phyloP scores from a whole-genome alignment of 176 grass and related monocot genomes.

The Zoysia japonica region DNA sequence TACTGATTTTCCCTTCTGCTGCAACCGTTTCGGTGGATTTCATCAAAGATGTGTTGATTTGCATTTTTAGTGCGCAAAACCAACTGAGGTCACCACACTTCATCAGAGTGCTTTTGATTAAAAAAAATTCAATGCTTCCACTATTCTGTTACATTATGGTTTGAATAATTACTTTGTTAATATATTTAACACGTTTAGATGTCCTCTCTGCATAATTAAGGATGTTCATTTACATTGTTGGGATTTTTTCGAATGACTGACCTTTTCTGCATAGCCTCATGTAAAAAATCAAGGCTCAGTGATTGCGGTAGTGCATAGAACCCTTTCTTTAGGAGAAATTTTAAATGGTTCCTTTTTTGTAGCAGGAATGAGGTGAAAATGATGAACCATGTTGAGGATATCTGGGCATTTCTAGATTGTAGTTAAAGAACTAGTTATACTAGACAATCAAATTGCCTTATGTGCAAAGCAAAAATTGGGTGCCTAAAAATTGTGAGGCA shows the following conservation, averaged over 20 bases:
- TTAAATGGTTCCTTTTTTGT: not conserved
- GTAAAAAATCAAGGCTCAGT: not conserved
- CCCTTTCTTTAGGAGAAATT: not conserved
- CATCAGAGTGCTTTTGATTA: not conserved
- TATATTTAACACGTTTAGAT: constrained; percentile 4
- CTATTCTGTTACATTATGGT: not conserved
- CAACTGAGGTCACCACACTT: not conserved
- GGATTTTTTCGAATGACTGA: not conserved
- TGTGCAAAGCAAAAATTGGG: not conserved
- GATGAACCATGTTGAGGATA: not conserved
- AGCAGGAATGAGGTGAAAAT: not conserved
- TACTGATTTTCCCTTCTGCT: constrained; percentile 1
- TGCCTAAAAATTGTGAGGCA: not conserved
- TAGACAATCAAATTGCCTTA: not conserved
- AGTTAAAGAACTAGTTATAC: not conserved
- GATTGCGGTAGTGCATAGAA: not conserved
- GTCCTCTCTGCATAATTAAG: not conserved
- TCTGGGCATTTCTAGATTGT: not conserved
- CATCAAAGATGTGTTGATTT: not conserved
- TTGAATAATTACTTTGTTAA: not conserved
- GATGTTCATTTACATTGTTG: not conserved
- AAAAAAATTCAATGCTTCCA: not conserved
- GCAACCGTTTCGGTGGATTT: not conserved
- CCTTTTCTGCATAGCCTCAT: not conserved
- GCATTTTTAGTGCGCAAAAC: constrained; percentile 2